Base-by-base conservation (phyloP, 257 asterid genomes). In the Sherardia arvensis region DNA sequence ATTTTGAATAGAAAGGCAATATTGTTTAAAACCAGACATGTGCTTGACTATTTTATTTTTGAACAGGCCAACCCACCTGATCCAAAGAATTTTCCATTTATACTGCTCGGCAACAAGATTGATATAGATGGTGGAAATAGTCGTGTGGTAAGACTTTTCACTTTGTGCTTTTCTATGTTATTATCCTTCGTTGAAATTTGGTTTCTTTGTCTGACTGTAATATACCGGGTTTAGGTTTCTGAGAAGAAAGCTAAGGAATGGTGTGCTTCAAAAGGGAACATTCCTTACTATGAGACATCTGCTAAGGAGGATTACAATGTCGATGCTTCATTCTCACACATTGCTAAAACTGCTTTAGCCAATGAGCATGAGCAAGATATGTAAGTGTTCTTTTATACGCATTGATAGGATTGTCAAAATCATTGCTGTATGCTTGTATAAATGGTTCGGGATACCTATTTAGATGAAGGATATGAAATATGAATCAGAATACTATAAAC, bases 61-160 rank as follows among this genome's bases (percentile, higher is more conserved):
- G 57, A 83, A 82, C 90, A 93, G 99, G 99, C 99, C 59, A 93
- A 87, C 67, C 99, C 99, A 38, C 74, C 87, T 1, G 95, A 90
- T 54, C 85, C 96, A 3, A 84, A 81, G 84, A 81, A 84, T 48
- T 93, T 93, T 76, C 99, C 99, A n/a, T 93, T 93, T 75, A 83
- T 93, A 74, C 71, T 93, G 81, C 82, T 93, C 28, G 99, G 99
- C 61, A 93, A 93, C 85, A 93, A 93, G 90, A 83, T 87, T 43
- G 99, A 93, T 66, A 85, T 93, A 68, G 97, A 93, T 80, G 97
- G 99, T 71, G 97, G 97, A 49, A 93, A 93, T 71, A 93, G 99
- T 85, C 76, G 96, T 76, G 99, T 90, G 94, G 97, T 92, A 75
- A 87, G 89, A 2, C 67, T 34, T 61, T 61, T 67, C 8, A 28